Percentiles rank a stretch among this genome's conserved stretches.
phyloP scores from a whole-genome alignment of 176 grass and related monocot genomes.

The Secale cereale region DNA sequence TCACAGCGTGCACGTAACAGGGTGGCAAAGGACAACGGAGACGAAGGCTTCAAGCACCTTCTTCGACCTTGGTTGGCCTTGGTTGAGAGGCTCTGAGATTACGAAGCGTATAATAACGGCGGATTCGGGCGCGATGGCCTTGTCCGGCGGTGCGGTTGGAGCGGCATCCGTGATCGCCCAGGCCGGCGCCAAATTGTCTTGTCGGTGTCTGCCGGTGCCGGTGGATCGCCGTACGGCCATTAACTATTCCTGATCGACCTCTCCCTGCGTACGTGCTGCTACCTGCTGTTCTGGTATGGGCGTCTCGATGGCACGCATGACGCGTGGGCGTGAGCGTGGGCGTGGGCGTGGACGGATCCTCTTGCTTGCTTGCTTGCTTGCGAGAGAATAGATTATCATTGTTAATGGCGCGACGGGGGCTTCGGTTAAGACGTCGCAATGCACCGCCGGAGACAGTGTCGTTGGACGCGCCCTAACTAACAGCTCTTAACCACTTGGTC shows the following conservation, averaged over 20 bases:
- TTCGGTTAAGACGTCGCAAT: constrained; percentile 28
- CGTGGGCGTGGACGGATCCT: neutral
- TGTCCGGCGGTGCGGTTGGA: constrained; percentile 30
- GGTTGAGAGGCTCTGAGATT: neutral
- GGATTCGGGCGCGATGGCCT: constrained; percentile 2
- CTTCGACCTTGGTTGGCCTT: neutral
- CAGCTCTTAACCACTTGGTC: neutral
- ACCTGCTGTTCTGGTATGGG: constrained; percentile 21
- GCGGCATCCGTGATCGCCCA: constrained; percentile 33
- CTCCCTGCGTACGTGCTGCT: constrained; percentile 33
- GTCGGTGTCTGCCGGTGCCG: constrained; percentile 30
- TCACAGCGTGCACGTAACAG: neutral
- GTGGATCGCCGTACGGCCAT: constrained; percentile 26
- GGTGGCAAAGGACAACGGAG: neutral
- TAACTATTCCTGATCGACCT: neutral
- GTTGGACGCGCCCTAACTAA: constrained; percentile 21
- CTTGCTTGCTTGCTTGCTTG: neutral
- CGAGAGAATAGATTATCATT: neutral
- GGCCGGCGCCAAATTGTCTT: constrained; percentile 9
- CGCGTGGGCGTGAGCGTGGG: too few relatives aligned
- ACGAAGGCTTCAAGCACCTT: constrained; percentile 20
- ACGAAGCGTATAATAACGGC: neutral
- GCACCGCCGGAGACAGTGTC: neutral
- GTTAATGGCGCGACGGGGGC: neutral
- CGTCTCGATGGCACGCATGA: neutral